phyloP scores from a whole-genome alignment of 768 basidiomycete species.

The Fomitopsis serialis region DNA sequence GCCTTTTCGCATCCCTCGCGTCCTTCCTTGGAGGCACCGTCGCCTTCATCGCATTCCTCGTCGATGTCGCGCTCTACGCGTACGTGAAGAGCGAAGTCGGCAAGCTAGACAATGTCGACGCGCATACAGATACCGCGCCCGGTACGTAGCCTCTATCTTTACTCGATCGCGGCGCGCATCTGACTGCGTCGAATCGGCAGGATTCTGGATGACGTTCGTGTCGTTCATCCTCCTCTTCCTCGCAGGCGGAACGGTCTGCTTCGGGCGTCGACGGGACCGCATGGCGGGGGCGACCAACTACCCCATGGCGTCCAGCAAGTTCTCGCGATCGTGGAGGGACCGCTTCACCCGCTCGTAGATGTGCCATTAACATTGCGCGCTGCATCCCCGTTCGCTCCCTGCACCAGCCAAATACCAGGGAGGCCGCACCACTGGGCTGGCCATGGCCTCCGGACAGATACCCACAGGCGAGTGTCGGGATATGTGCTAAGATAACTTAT shows the following conservation, averaged over 20 bases:
- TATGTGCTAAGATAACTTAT: too few relatives aligned
- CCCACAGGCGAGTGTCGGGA: too few relatives aligned
- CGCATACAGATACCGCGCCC: slow-evolving; percentile 51
- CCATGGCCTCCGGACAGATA: too few relatives aligned
- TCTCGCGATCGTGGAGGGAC: slow-evolving; percentile 25
- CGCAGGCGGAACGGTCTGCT: slow-evolving; percentile 66
- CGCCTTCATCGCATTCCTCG: slow-evolving; percentile 67
- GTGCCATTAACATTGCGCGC: too few relatives aligned
- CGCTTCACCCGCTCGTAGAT: slow-evolving; percentile 17
- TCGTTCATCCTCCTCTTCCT: slow-evolving; percentile 57
- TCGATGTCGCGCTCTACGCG: slow-evolving; percentile 71
- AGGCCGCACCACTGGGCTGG: too few relatives aligned
- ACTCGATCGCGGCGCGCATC: not conserved
- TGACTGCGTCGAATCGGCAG: slow-evolving; percentile 26
- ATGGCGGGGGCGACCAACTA: slow-evolving; percentile 33
- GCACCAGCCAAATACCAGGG: too few relatives aligned
- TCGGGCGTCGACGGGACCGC: slow-evolving; percentile 55
- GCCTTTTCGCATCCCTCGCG: slow-evolving; percentile 37
- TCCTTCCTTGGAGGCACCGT: slow-evolving; percentile 67
- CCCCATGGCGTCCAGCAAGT: slow-evolving; percentile 19
- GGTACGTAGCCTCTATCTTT: slow-evolving; percentile 39
- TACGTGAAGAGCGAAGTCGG: slow-evolving; percentile 54
- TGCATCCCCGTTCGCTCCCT: too few relatives aligned
- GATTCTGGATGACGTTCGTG: slow-evolving; percentile 73
- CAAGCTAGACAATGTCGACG: slow-evolving; percentile 39